Evolutionary conservation across 2,329 filamentous ascomycete genomes (phyloP), one percentile per base, ranked within the genome.

Genomic region (Dothistroma pini): DNA sequence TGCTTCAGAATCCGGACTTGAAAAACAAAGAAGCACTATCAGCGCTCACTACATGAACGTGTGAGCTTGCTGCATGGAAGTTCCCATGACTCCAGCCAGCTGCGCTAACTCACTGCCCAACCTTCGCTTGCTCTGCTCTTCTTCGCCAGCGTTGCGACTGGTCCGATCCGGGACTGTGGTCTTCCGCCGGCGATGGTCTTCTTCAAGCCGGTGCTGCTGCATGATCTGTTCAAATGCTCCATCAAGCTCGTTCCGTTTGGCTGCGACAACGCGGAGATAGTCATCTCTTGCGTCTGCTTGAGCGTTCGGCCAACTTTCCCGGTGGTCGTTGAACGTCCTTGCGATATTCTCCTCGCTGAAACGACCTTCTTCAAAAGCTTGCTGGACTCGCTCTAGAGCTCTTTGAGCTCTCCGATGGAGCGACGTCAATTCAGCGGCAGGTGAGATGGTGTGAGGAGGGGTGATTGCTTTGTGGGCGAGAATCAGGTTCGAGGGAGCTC

Each of bases 21-120:
- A 10, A 55, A 34, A 56, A 56, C 34, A 60, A 56, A 32, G 47
- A 52, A 47, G 54, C 54, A 19, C 16, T 60, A 6, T 60, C 53
- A 11, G 44, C 53, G 2, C 58, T 56, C 44, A 60, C 58, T 48
- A 50, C 58, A 47, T 60, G 44, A 60, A 19, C 7, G 31, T 8
- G 31, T 35, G 29, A 19, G 54, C 35, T 48, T 31, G 35, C 22
- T 56, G 21, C 54, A 48, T 56, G 10, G 41, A 48, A 16, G 38
- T 47, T 11, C 38, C 55, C 2, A 47, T 38, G 12, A 57, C 29
- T 10, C 55, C 55, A 35, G 44, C 55, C 2, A 57, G 16, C 16
- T 48, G 41, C 19, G 55, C 55, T 11, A 47, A n/a, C 6, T 56
- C 35, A 29, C 19, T 22, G 11, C 54, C 54, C 8, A 48, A 6